Base-by-base conservation (phyloP, 305 asterid species). In the Coffea humblotiana region DNA sequence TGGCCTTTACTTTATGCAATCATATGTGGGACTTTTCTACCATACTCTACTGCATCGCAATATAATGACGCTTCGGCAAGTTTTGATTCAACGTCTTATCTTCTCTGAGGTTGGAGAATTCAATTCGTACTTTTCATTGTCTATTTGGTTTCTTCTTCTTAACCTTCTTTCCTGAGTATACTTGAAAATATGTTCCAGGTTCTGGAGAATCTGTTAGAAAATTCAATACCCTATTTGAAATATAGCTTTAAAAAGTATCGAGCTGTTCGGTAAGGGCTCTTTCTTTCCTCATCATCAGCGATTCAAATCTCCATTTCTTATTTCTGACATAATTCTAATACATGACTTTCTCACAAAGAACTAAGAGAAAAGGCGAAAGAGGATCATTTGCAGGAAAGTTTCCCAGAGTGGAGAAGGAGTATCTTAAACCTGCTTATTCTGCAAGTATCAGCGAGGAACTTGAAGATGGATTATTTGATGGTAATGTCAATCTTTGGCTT, bases 401-500 rank as follows among this genome's bases (percentile, higher is more conserved):
- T 71, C 80, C 95, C 51, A 87, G 97, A 80, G 94, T 90, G 47
- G 99, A 96, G 87, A 96, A 94, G 88, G 97, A 96, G 79, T 94
- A 81, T 82, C 90, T 94, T 58, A 96, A 91, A 86, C 98, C 97
- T 80, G 78, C 91, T 83, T 96, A 92, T 85, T 82, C 94, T 70
- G 97, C 99, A 52, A 92, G 97, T 82, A 91, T 96, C 54, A 90
- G 97, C 78, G 90, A 89, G 82, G 97, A 93, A 83, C 91, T 94
- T 68, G 99, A 92, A 86, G 99, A 96, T 79, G 97, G 99, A 72
- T 96, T 96, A 56, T 96, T 96, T 78, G 98, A 96, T 86, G 99
- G 99, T 96, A 92, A 84, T 83, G 48, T 43, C 16, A 68, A 47
- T 27, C 43, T 27, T 51, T 78, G 43, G 27, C 83, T n/a, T 56